Percentiles rank a stretch among this genome's conserved stretches.
phyloP scores from a whole-genome alignment of 306 rosid genomes.

The Vigna reflexopilosa region DNA sequence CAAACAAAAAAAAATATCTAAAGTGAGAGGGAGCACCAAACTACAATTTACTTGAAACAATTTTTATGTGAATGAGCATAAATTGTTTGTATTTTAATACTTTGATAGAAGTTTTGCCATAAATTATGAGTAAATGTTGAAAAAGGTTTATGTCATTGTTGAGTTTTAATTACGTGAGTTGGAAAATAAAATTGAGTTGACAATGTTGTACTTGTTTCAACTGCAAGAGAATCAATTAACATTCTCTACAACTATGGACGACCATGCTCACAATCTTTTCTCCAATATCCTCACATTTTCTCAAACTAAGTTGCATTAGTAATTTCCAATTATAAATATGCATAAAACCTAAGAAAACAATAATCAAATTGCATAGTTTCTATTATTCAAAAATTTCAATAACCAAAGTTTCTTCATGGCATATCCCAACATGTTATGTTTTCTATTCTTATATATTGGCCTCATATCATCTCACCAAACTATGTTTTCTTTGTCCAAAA shows the following conservation, averaged over 20 bases:
- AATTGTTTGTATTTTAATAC: too few species aligned
- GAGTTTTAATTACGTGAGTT: neutral
- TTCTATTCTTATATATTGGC: neutral
- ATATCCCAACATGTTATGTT: conserved; percentile 9
- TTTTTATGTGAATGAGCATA: too few species aligned
- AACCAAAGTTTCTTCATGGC: conserved; percentile 29
- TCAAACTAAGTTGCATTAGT: neutral
- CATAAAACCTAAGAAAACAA: neutral
- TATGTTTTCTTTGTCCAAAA: too few species aligned
- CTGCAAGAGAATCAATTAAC: conserved; percentile 3
- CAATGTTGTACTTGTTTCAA: neutral
- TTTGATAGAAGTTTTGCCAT: neutral
- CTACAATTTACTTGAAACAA: too few species aligned
- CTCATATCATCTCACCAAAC: too few species aligned
- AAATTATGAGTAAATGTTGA: neutral
- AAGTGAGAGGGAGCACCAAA: too few species aligned
- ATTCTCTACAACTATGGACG: conserved; percentile 38
- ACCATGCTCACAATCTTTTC: neutral
- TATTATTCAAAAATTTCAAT: neutral
- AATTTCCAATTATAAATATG: neutral
- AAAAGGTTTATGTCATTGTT: neutral
- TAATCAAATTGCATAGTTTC: neutral
- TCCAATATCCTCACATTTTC: neutral
- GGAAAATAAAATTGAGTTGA: neutral
- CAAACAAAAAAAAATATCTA: too few species aligned